Evolutionary conservation across 495 filamentous ascomycete genomes (phyloP), one percentile per base, ranked within the genome.

Genomic region (Ramalina peruviana): DNA sequence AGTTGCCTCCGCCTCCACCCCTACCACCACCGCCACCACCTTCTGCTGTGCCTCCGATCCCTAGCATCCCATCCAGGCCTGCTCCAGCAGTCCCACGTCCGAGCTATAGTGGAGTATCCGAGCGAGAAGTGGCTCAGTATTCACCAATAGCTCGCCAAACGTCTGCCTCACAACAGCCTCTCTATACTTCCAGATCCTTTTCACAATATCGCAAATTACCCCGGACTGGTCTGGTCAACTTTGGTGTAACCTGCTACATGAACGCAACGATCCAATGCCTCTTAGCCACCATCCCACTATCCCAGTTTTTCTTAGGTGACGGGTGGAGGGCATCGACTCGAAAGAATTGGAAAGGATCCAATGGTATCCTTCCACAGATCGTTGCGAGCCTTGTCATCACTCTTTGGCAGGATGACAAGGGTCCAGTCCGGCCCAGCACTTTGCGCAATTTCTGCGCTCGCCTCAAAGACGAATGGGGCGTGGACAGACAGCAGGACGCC

Each of bases 71-170:
- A 3, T 66, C 69, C 5, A 75, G 86, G 17, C 92, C 92, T n/a
- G 73, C 86, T 5, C 93, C 92, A 46, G 82, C 89, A 3, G 74
- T 90, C 30, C 84, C 88, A 19, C 78, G 88, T 27, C 81, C 81
- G 25, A 94, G 83, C 61, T 94, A 95, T 52, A 88, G 85, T 58
- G 93, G 93, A 15, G 80, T 94, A 3, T 82, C 87, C 3, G 85
- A 88, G 60, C 72, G 68, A 54, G 67, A 69, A 57, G 65, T 75
- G 47, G 68, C 73, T 9, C 75, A 76, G 50, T 44, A 49, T 10
- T 67, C 71, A n/a, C 69, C 69, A n/a, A 61, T 68, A 6, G 65
- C 66, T 42, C 65, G 72, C 27, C 70, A 69, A 38, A 64, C 67
- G 13, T 69, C 68, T 6, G 65, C 69, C 16, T 72, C 57, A 45